Evolutionary conservation across 305 asterid genomes (phyloP).

Genomic region (Striga hermonthica): DNA sequence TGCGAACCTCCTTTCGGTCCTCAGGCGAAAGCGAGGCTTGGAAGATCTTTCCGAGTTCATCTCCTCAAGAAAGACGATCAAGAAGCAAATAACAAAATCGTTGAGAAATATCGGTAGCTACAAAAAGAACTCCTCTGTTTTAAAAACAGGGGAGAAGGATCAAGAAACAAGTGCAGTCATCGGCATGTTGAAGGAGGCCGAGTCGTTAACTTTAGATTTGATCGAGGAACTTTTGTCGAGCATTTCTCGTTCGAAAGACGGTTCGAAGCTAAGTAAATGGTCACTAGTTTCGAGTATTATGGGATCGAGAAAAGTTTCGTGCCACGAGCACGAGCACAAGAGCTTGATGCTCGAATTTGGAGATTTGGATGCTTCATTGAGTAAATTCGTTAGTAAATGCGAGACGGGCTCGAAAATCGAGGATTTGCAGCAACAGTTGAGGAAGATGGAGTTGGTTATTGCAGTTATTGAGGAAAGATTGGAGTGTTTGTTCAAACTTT

Average conservation of each 20-base stretch:
- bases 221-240: slow-evolving; percentile 6
- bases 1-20: slow-evolving; percentile 23
- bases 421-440: background rate
- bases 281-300: background rate
- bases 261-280: background rate
- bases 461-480: slow-evolving; percentile 32
- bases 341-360: slow-evolving; percentile 23
- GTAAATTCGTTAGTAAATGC: background rate
- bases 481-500: slow-evolving; percentile 34
- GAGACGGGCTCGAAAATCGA: slow-evolving; percentile 28
- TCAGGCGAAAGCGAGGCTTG: too few species aligned
- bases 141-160: slow-evolving; percentile 20
- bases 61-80: too few species aligned
- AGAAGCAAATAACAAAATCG: too few species aligned
- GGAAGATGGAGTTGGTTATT: slow-evolving; percentile 30
- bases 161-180: slow-evolving; percentile 29
- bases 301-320: too few species aligned
- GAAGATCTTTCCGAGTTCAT: too few species aligned
- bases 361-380: background rate
- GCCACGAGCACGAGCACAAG: background rate
- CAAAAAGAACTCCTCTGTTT: too few species aligned
- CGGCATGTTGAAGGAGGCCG: slow-evolving; percentile 25
- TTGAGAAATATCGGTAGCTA: too few species aligned
- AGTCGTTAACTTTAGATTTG: too few species aligned
- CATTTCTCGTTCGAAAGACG: background rate